These are phyloP conservation scores for Penicillium griseofulvum DNA, from an alignment of 2,329 filamentous ascomycete species.

Conservation along the genomic window DNA sequence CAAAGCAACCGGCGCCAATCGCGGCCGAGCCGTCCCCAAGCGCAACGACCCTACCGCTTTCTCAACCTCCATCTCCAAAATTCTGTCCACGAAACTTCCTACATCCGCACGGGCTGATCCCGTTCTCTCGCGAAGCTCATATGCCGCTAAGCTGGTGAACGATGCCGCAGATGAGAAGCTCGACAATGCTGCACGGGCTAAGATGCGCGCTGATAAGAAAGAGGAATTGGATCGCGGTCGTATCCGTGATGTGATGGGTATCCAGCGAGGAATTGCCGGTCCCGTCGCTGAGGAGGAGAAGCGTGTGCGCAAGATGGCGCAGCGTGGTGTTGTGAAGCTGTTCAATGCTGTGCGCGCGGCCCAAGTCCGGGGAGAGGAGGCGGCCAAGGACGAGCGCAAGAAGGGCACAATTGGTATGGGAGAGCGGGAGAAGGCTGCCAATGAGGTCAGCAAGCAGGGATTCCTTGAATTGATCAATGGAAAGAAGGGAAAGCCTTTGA, in stretches of 20 bases:
- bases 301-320: slow-evolving; percentile 78
- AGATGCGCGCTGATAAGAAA: slow-evolving; percentile 77
- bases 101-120: slow-evolving; percentile 80
- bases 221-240: slow-evolving; percentile 80
- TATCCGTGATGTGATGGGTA: slow-evolving; percentile 77
- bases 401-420: slow-evolving; percentile 75
- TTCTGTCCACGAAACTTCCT: slow-evolving; percentile 84
- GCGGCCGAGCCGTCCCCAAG: slow-evolving; percentile 53
- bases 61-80: slow-evolving; percentile 88
- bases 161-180: slow-evolving; percentile 73
- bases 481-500: slow-evolving; percentile 51
- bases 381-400: slow-evolving; percentile 63
- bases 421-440: slow-evolving; percentile 80
- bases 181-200: slow-evolving; percentile 74
- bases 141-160: slow-evolving; percentile 69
- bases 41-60: slow-evolving; percentile 90
- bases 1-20: slow-evolving; percentile 38
- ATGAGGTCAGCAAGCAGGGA: slow-evolving; percentile 95
- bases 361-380: slow-evolving; percentile 82
- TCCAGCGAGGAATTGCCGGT: slow-evolving; percentile 54
- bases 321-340: slow-evolving; percentile 89
- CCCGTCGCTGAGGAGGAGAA: slow-evolving; percentile 68
- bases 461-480: slow-evolving; percentile 84
- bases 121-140: slow-evolving; percentile 79
- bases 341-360: slow-evolving; percentile 94